Percentiles rank a stretch among this genome's conserved stretches.
phyloP scores from a whole-genome alignment of 495 filamentous ascomycete species.

The Patellaria atrata region DNA sequence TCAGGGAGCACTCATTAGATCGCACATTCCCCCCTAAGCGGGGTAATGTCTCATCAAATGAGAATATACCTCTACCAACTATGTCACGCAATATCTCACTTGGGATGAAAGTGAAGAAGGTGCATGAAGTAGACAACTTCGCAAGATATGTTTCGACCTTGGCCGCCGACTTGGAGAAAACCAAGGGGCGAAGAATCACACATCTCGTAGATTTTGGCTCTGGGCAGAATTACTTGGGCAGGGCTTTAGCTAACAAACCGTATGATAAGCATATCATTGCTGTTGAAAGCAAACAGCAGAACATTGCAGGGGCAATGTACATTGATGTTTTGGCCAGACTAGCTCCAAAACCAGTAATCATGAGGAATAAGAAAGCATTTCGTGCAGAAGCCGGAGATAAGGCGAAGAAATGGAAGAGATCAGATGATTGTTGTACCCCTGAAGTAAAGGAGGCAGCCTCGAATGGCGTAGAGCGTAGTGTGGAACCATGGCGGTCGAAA shows the following conservation, averaged over 20 bases:
- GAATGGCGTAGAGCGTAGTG: no score
- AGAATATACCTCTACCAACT: conserved; percentile 9
- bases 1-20: conserved; percentile 53
- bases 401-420: conserved; percentile 23
- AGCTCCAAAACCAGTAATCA: conserved; percentile 47
- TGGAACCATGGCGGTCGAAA: no score
- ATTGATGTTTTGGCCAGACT: conserved; percentile 68
- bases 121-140: conserved; percentile 70
- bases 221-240: conserved; percentile 88
- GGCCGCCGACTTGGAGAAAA: conserved; percentile 33
- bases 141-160: conserved; percentile 44
- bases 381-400: conserved; percentile 33
- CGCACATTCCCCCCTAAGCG: conserved; percentile 36
- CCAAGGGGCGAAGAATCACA: conserved; percentile 41
- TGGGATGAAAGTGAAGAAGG: conserved; percentile 93
- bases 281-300: conserved; percentile 73
- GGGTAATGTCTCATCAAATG: conserved; percentile 11
- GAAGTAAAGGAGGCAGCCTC: no score
- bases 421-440: no score
- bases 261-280: conserved; percentile 81
- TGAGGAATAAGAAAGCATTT: conserved; percentile 63
- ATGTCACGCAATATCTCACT: conserved; percentile 58
- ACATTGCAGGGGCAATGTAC: conserved; percentile 67
- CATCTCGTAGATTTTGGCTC: conserved; percentile 94
- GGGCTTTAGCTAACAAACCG: conserved; percentile 68